Evolutionary conservation across 2,329 filamentous ascomycete species (phyloP), one percentile per base, ranked within the genome.

Genomic region (Raffaelea deltoideospora): DNA sequence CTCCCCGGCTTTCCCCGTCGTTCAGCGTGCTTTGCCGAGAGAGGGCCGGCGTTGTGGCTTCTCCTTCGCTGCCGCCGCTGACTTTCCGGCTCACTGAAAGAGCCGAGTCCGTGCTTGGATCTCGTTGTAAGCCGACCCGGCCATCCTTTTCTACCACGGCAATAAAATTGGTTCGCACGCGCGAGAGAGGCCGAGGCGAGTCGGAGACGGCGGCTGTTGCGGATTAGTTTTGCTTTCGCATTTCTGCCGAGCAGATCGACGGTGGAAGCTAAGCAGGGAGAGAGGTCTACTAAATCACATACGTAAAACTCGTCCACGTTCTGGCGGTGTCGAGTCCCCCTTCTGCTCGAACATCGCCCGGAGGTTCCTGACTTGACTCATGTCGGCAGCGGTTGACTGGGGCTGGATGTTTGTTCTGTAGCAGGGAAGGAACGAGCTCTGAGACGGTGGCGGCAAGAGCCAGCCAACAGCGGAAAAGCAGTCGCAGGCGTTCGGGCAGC

Each of bases 291-390:
- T n/a, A n/a, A n/a, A n/a, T n/a, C n/a, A n/a, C n/a, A n/a, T n/a
- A n/a, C n/a, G 41, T 14, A 39, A 26, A 23, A 34, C 30, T 55
- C 79, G 68, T 42, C 79, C 80, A 61, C 79, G 67, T 44, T 79
- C 77, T 14, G 76, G 73, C 45, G 75, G 69, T 48, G 70, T 77
- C 40, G 65, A 63, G 47, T 73, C 70, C 53, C 68, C 72, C 57
- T 74, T 81, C 53, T 75, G 73, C 64, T 87, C 81, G 55, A 86
- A 86, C 69, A 82, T 84, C 51, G 81, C 81, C 49, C 79, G 69
- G 46, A 87, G 72, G 60, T 81, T 82, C 60, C 68, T 77, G 51
- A 83, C 78, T 51, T 71, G 75, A 52, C 75, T 76, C 70, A 75
- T 76, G 50, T 55, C 61, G 57, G 57, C 57, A n/a, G n/a, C n/a